Evolutionary conservation across 1,284 basidiomycete genomes (phyloP).

Genomic region (Sanghuangporus sanghuang): DNA sequence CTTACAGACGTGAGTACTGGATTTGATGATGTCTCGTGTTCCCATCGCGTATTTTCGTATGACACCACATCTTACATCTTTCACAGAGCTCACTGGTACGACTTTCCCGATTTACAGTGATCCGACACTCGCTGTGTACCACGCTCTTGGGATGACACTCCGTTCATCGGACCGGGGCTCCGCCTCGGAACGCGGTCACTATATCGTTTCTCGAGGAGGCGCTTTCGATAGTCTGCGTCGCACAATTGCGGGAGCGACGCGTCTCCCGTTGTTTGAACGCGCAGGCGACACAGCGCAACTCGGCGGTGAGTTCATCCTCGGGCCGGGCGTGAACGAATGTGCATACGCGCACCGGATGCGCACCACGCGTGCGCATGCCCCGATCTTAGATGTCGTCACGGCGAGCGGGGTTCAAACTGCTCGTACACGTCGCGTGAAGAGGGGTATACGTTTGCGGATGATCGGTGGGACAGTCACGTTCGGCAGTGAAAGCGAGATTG

Average conservation of each 20-base stretch:
- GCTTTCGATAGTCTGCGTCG: background rate
- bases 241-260: conserved; percentile 20
- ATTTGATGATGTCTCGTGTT: background rate
- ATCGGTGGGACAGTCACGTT: background rate
- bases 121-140: conserved; percentile 64
- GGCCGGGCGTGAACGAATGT: conserved; percentile 42
- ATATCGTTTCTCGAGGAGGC: conserved; percentile 52
- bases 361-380: conserved; percentile 61
- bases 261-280: conserved; percentile 76
- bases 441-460: background rate
- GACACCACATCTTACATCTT: background rate
- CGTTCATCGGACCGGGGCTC: conserved; percentile 43
- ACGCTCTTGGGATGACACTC: conserved; percentile 70
- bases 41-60: background rate
- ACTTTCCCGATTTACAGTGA: conserved; percentile 74
- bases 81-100: conserved; percentile 52
- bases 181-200: conserved; percentile 49
- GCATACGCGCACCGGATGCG: conserved; percentile 72
- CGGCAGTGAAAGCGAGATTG: background rate
- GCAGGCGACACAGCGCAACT: conserved; percentile 76
- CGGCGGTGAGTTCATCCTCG: conserved; percentile 87
- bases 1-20: conserved; percentile 51
- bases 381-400: conserved; percentile 59
- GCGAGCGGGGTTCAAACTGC: conserved; percentile 44
- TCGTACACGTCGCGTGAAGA: conserved; percentile 5